Evolutionary conservation across 352 stramenopile species (phyloP).

Genomic region (Pythium rishiriense): DNA sequence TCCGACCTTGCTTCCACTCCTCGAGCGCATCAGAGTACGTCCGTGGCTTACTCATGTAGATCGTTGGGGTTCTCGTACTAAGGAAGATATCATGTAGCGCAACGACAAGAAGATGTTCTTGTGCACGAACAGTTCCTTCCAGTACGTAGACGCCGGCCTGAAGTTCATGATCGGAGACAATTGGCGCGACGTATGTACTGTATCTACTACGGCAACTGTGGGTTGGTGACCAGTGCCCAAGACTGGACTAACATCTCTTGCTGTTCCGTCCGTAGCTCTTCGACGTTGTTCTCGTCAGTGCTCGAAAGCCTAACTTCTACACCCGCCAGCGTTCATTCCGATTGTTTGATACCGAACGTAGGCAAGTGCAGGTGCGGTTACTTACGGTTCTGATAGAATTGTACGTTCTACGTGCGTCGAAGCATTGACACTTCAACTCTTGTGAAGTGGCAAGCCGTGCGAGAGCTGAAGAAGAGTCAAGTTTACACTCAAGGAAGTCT

Average conservation of each 20-base stretch:
- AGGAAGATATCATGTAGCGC: slow-evolving; percentile 39
- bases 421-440: slow-evolving; percentile 43
- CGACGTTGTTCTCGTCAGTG: slow-evolving; percentile 87
- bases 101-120: slow-evolving; percentile 92
- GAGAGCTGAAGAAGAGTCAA: slow-evolving; percentile 50
- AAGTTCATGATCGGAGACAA: slow-evolving; percentile 91
- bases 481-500: slow-evolving; percentile 86
- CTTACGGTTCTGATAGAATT: neutral
- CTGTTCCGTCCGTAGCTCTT: slow-evolving; percentile 64
- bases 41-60: neutral
- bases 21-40: slow-evolving; percentile 70
- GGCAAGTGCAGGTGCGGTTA: slow-evolving; percentile 49
- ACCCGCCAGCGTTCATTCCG: slow-evolving; percentile 81
- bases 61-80: no score
- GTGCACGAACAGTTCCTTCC: slow-evolving; percentile 93
- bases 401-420: neutral
- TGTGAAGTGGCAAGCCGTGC: slow-evolving; percentile 64
- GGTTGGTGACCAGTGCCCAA: neutral
- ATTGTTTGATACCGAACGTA: slow-evolving; percentile 55
- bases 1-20: slow-evolving; percentile 77
- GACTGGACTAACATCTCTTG: neutral
- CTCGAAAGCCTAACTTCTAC: slow-evolving; percentile 93
- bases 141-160: slow-evolving; percentile 92
- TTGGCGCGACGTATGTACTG: slow-evolving; percentile 59
- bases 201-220: no score